Evolutionary conservation across 805 yeast genomes (phyloP).

Genomic region (Kluyveromyces starmeri): DNA sequence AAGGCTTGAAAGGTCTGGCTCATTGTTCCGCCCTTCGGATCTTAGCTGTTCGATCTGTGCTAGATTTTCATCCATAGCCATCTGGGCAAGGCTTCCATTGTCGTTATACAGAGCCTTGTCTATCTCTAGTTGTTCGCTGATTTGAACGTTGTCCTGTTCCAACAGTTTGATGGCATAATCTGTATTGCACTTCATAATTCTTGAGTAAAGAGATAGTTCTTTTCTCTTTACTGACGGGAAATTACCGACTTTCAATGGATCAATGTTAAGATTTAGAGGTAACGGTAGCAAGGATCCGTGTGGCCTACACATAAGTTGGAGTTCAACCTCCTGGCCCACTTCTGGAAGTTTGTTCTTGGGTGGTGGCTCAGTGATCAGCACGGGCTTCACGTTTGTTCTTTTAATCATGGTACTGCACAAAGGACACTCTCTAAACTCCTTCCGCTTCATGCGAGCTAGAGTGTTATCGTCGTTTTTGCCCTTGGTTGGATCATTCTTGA

Average conservation of each 20-base stretch:
- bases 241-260: slow-evolving; percentile 32
- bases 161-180: slow-evolving; percentile 46
- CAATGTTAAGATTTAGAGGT: slow-evolving; percentile 39
- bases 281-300: slow-evolving; percentile 37
- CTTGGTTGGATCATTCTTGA: slow-evolving; percentile 40
- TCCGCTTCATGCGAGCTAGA: slow-evolving; percentile 27
- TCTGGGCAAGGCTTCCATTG: slow-evolving; percentile 42
- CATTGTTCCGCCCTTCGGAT: slow-evolving; percentile 6
- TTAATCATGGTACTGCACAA: slow-evolving; percentile 56
- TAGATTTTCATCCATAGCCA: slow-evolving; percentile 51
- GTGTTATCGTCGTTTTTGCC: slow-evolving; percentile 24
- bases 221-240: slow-evolving; percentile 48
- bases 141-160: slow-evolving; percentile 48
- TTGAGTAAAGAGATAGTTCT: slow-evolving; percentile 41
- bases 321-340: slow-evolving; percentile 42
- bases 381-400: slow-evolving; percentile 57
- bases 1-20: slow-evolving; percentile 10
- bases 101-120: slow-evolving; percentile 57
- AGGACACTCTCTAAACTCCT: slow-evolving; percentile 68
- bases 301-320: slow-evolving; percentile 59
- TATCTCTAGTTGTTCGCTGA: slow-evolving; percentile 42
- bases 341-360: slow-evolving; percentile 52
- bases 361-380: slow-evolving; percentile 38
- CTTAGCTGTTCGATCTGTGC: slow-evolving; percentile 31
- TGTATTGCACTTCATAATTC: slow-evolving; percentile 61